Conservation (phyloP, 176 grass and related monocot genomes). For the Ampelocalamus luodianensis region DNA sequence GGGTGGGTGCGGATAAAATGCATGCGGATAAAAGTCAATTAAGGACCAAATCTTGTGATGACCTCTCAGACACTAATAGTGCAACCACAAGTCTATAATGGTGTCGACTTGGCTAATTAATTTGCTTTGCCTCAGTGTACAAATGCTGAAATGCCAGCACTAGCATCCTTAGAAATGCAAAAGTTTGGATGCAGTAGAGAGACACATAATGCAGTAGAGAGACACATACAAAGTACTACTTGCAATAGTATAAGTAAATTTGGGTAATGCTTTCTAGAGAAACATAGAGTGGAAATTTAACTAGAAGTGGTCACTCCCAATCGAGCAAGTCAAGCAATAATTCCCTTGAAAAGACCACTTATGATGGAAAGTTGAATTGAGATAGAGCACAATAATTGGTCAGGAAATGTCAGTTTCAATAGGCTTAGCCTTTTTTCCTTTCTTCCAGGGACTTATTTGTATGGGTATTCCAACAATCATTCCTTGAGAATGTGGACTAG, state of each 20-base stretch:
- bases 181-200: neutral
- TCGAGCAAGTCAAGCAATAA: conserved; percentile 33
- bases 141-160: neutral
- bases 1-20: too few species aligned
- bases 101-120: too few species aligned
- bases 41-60: too few species aligned
- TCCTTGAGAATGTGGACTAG: neutral
- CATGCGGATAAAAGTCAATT: too few species aligned
- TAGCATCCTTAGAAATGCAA: neutral
- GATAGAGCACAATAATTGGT: conserved; percentile 51
- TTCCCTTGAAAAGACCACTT: conserved; percentile 39
- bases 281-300: conserved; percentile 1
- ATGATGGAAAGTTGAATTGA: conserved; percentile 37
- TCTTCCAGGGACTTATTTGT: neutral
- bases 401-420: conserved; percentile 43
- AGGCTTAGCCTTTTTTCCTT: neutral
- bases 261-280: conserved; percentile 5
- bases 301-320: neutral
- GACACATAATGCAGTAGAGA: neutral
- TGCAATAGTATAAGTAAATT: neutral
- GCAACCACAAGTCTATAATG: too few species aligned
- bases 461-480: conserved; percentile 17
- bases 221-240: neutral
- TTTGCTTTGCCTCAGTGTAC: too few species aligned
- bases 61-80: too few species aligned